Percentiles rank a stretch among this genome's conserved stretches.
phyloP scores from a whole-genome alignment of 2,329 filamentous ascomycete genomes.

The Beauveria scarabaeidicola region DNA sequence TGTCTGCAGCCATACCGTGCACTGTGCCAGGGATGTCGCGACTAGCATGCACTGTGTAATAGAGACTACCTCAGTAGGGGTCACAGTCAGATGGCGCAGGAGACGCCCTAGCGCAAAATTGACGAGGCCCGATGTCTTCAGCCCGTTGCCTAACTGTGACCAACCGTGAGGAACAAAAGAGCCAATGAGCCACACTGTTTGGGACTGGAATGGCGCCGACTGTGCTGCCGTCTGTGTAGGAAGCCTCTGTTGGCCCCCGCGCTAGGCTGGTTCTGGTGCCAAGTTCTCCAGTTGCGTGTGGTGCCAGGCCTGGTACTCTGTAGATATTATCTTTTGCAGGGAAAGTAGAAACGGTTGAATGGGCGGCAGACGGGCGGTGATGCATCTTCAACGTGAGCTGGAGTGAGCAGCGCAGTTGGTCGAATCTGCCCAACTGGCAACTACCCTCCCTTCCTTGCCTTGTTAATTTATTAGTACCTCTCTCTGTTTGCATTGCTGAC shows the following conservation, averaged over 20 bases:
- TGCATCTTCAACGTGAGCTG: neutral
- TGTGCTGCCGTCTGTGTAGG: neutral
- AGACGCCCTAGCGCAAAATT: neutral
- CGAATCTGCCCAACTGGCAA: neutral
- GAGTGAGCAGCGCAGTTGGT: neutral
- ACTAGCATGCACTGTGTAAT: neutral
- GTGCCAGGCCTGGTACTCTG: neutral
- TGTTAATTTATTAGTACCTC: neutral
- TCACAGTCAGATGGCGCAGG: constrained; percentile 3
- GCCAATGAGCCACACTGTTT: constrained; percentile 5
- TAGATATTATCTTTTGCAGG: neutral
- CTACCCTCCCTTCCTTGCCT: too few relatives aligned
- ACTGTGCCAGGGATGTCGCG: neutral
- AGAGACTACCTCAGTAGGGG: neutral
- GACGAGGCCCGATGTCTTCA: neutral
- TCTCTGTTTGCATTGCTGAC: neutral
- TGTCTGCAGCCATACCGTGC: neutral
- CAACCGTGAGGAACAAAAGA: neutral
- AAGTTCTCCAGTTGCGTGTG: neutral
- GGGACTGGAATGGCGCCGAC: constrained; percentile 3
- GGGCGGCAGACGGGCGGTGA: neutral
- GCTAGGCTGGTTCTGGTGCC: neutral
- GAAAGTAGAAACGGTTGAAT: too few relatives aligned
- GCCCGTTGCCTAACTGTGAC: neutral
- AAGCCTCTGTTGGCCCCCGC: neutral